Evolutionary conservation across 2,329 filamentous ascomycete genomes (phyloP), one percentile per base, ranked within the genome.

Genomic region (Cercospora citrullina): DNA sequence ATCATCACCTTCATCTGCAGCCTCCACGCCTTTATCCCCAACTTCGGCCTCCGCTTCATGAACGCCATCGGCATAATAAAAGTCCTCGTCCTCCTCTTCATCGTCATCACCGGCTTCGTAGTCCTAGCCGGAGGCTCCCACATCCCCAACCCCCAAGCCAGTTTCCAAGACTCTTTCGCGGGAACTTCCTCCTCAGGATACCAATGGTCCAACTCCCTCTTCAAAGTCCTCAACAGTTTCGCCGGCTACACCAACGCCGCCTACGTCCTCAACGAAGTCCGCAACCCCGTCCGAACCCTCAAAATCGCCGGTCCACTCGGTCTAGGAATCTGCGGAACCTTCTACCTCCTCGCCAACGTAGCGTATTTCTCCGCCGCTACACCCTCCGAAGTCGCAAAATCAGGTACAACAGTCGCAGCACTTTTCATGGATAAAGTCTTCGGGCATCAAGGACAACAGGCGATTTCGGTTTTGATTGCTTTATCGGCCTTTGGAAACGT

Each of bases 241-340:
- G 59, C 60, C 12, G 69, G 69, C 1, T 71, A 84, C 67, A 78
- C 82, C 9, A 89, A 89, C 68, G 84, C 86, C 0, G 88, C 88
- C 76, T 87, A 87, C 69, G 82, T 90, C 2, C 85, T 86, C 66
- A 88, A 88, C 64, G 87, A 89, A 76, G 84, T 89, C 70, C 84
- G 84, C 16, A 23, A 63, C 9, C 67, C 67, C n/a, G 64, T 69
- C 5, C 60, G 67, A 8, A 69, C 67, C 2, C 64, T 69, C 36
- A 69, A 69, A 39, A 69, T 69, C 53, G 67, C 67, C 14, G 67
- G 81, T 84, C 87, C 69, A 87, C 87, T 0, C 80, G 89, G 51
- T 82, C 26, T 69, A 23, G 65, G 64, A 10, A 60, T 72, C 10
- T 85, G 88, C 1, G 81, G 85, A 0, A 76, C 84, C 0, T 77